phyloP scores from a whole-genome alignment of 495 filamentous ascomycete species.

The Sabuloglossum arenarium region DNA sequence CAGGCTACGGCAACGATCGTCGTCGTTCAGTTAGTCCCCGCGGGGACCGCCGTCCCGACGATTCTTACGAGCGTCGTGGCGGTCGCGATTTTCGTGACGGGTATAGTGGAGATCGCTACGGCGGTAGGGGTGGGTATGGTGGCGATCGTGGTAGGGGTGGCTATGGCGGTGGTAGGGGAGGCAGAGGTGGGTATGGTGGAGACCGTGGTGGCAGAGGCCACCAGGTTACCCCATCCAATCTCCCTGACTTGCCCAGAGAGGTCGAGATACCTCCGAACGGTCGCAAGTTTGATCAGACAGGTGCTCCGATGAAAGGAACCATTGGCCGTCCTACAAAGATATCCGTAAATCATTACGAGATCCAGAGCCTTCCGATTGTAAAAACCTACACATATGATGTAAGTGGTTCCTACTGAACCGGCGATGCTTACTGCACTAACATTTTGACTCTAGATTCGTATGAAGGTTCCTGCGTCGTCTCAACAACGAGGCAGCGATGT shows the following conservation, averaged over 20 bases:
- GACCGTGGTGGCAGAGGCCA: neutral
- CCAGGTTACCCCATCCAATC: neutral
- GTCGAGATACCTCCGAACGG: neutral
- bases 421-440: neutral
- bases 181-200: neutral
- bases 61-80: neutral
- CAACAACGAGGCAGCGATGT: neutral
- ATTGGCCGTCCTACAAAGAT: neutral
- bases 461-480: conserved; percentile 3
- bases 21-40: neutral
- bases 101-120: neutral
- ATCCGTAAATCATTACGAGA: conserved; percentile 3
- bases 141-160: neutral
- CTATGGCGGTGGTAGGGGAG: neutral
- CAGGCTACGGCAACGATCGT: neutral
- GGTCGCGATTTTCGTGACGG: neutral
- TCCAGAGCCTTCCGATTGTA: conserved; percentile 1
- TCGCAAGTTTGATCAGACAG: neutral
- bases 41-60: neutral
- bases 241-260: neutral
- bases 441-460: neutral
- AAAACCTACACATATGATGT: conserved; percentile 4
- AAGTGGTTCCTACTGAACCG: neutral
- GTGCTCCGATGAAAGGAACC: neutral
- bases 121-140: neutral